phyloP scores from a whole-genome alignment of 495 filamentous ascomycete genomes.

The Trichocladium antarcticum region DNA sequence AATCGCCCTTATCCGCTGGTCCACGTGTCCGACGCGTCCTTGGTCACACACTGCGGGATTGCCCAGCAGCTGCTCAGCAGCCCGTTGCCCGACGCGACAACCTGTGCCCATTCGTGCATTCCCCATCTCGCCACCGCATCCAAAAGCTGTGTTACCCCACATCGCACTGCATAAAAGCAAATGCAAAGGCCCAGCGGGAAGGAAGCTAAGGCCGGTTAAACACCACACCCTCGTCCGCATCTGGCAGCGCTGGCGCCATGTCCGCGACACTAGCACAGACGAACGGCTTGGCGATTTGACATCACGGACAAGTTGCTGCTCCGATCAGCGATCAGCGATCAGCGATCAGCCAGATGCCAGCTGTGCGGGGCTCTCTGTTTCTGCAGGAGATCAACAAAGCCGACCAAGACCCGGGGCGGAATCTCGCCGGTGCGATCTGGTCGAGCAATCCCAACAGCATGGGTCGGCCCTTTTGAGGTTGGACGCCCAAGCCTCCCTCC shows the following conservation, averaged over 20 bases:
- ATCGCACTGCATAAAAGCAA: background rate
- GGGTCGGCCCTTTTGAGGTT: no score
- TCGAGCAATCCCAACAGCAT: background rate
- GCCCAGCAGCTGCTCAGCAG: background rate
- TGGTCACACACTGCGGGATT: background rate
- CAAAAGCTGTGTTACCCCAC: background rate
- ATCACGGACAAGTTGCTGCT: background rate
- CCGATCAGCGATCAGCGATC: background rate
- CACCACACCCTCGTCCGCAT: background rate
- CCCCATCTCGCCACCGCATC: background rate
- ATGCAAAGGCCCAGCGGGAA: background rate
- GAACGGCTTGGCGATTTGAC: background rate
- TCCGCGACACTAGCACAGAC: background rate
- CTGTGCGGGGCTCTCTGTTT: background rate
- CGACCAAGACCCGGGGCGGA: background rate
- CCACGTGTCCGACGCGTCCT: slow-evolving; percentile 4
- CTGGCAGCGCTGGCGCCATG: background rate
- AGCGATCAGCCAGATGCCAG: background rate
- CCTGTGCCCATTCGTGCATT: background rate
- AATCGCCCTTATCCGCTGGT: background rate
- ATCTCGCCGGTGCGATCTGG: background rate
- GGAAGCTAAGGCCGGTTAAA: slow-evolving; percentile 6
- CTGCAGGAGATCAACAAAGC: background rate
- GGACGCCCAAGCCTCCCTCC: no score
- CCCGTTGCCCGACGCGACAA: background rate